Base-by-base conservation (phyloP, 1,284 basidiomycete species). In the Afroboletus lepidellus region DNA sequence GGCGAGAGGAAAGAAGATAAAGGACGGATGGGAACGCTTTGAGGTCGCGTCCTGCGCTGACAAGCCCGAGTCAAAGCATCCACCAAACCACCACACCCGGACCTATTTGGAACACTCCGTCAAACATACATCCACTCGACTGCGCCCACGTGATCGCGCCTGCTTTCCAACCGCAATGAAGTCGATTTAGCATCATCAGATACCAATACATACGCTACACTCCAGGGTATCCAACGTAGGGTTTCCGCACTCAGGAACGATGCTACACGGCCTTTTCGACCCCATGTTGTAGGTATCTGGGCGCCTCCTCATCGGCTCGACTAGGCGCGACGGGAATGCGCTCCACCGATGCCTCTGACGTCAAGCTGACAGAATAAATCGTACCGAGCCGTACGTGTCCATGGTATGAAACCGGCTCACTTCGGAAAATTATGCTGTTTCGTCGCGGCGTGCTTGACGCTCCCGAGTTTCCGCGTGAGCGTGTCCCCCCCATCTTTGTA, bases 21-120 rank as follows among this genome's bases (percentile, higher is more conserved):
- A 55, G 37, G 54, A 56, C 46, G 45, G 51, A 51, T 58, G 48
- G 48, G 48, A 54, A 51, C 48, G 42, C 42, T 51, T 55, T 55
- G 41, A 56, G 59, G 70, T 72, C 72, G 69, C 72, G 69, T 73
- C 69, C 69, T 57, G 69, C 69, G 72, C 69, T 67, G 69, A 72
- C 67, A 48, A 57, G 59, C 58, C 58, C 63, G 33, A 62, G 56
- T 53, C 54, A 63, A 64, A 46, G 44, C 30, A 48, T 44, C 30
- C 41, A 54, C 57, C 50, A 48, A 59, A 51, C 25, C 29, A 55
- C 49, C 55, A 7, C 60, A 62, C 56, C 52, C 42, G 52, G 65
- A 60, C 65, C 45, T 24, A 66, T 71, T 71, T 69, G 69, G 65
- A 70, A 69, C 52, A 20, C 58, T 50, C 48, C 42, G 23, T 34